Evolutionary conservation across 495 filamentous ascomycete species (phyloP), one percentile per base, ranked within the genome.

Genomic region (Aspergillus olivimuriae): DNA sequence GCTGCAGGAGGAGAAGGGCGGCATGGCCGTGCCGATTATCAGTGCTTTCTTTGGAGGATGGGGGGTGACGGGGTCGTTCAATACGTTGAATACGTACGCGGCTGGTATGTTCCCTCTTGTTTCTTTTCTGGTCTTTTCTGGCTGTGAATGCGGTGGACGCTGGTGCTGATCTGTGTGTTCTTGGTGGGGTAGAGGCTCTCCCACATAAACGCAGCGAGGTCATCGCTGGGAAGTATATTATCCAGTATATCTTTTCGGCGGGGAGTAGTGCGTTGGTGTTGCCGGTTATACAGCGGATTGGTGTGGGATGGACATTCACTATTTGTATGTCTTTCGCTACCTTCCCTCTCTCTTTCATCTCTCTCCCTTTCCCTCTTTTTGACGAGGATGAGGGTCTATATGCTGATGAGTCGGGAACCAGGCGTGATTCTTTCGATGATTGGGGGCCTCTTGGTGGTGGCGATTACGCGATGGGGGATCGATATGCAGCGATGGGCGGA

Each of bases 41-140:
- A 70, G 72, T 54, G 81, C 84, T 48, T 88, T 87, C 52, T 48
- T 80, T 21, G 81, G 83, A 20, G 83, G 82, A 3, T 66, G 84
- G 1, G 83, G 80, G 0, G 73, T 87, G 53, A 69, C 87, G 34
- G 83, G 85, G 49, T 76, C 74, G 50, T 89, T 87, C 58, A 83
- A 84, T 46, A 70, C 69, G 15, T 58, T 88, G 36, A 89, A 88
- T 57, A 87, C 84, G 1, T 87, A 89, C 63, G 81, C 80, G 44
- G 70, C 86, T 30, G 84, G 86, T 68, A 71, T 78, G 45, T 80
- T 73, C 72, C 68, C 66, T 24, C 20, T 21, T 16, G 34, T 22
- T 33, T 11, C 18, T 11, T 5, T 11, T 28, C 34, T n/a, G n/a
- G 19, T 33, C 35, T 15, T 36, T 8, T 33, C 10, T 3, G 2